Evolutionary conservation across 495 filamentous ascomycete genomes (phyloP), one percentile per base, ranked within the genome.

Genomic region (Wilcoxina mikolae): DNA sequence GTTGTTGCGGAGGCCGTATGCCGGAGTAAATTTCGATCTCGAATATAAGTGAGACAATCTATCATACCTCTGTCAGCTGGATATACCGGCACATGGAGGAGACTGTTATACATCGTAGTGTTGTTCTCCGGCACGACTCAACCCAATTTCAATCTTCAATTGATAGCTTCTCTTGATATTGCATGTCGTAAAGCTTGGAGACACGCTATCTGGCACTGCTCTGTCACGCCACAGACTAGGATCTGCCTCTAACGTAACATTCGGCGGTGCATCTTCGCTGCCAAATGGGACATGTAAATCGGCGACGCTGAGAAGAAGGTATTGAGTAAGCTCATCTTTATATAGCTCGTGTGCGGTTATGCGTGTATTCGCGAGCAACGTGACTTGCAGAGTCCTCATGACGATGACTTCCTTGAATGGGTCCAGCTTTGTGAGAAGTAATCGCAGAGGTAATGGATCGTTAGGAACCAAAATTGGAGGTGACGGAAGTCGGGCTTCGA

Each of bases 401-500:
- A 79, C 83, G 2, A 95, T 70, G 0, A 76, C 73, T 26, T 81
- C 80, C 3, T 69, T 66, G 33, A 73, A 74, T 4, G 81, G 75
- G n/a, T 74, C 81, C 4, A 84, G 65, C 64, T 85, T 93, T 51
- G 79, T 83, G 18, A 83, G 73, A 4, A 98, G 66, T 5, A 98
- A 66, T 0, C 88, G 79, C 2, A 98, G 71, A 15, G 91, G 87
- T 3, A 98, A 64, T 0, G 85, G 78, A 54, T 87, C 75, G 64
- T 88, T 88, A 69, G 90, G 95, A 0, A 87, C 94, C 23, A 95
- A 67, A 39, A 95, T 87, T 2, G 88, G 76, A 3, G 91, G 91
- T 65, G 89, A 83, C 0, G 91, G 91, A 28, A 98, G 70, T 3
- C 90, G 77, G 3, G 83, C 81, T 62, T 94, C 90, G 29, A 94